Evolutionary conservation across 2,329 filamentous ascomycete genomes (phyloP), one percentile per base, ranked within the genome.

Genomic region (Meredithiella fracta): DNA sequence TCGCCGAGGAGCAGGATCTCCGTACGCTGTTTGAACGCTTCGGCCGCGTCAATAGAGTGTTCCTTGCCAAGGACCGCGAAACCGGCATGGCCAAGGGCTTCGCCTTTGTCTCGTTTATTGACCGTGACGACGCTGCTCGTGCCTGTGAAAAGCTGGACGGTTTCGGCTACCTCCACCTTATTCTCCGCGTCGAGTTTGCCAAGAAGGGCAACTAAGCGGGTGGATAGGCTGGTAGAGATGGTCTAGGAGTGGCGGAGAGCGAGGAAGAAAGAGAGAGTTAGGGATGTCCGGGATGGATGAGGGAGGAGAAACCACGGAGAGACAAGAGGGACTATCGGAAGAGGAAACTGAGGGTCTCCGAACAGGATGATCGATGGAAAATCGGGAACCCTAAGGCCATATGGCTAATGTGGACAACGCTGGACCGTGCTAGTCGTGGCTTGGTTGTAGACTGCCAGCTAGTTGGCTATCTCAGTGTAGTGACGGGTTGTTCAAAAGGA

Each of bases 141-240:
- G 92, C 92, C 42, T 94, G 87, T 73, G 84, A 85, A 73, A 96
- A 95, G 79, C 91, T 98, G 87, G 92, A 98, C 72, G 92, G 92
- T 65, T 96, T 78, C 64, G 86, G 86, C 72, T 91, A 88, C 75
- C 85, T 86, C 70, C 86, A 92, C 73, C 76, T 92, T 65, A 92
- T 92, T 68, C 72, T 92, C 65, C 78, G 85, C 67, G 86, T 92
- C 62, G 86, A 92, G 73, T 92, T 92, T 71, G 86, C 86, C 62
- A 92, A 91, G 76, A 83, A 58, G 56, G 37, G 47, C 49, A 51
- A 29, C 15, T 51, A 51, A 37, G 49, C 49, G 49, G 11, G n/a
- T 51, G 49, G 49, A 20, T n/a, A 3, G 25, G 15, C n/a, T 51
- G 29, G 26, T 51, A 1, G 14, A 51, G 15, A 14, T 17, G 23